These are phyloP conservation scores for Marasmius fiardii DNA, from an alignment of 1,284 basidiomycete species.

Conservation along the genomic window DNA sequence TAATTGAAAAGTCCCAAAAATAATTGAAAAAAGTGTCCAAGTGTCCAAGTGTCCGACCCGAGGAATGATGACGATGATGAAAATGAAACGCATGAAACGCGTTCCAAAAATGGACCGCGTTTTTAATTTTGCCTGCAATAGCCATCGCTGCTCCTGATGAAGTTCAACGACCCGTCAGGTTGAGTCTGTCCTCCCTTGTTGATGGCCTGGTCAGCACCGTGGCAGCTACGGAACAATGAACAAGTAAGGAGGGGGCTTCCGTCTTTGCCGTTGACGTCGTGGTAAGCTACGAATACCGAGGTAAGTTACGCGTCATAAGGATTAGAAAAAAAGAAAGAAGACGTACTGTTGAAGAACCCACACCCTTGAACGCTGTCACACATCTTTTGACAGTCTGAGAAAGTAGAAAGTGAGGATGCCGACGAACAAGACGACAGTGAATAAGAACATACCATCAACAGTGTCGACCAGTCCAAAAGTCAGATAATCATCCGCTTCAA, in stretches of 20 bases:
- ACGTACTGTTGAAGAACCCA: constrained; percentile 29
- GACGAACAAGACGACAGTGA: not conserved
- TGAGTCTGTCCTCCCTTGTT: constrained; percentile 41
- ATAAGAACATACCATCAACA: constrained; percentile 21
- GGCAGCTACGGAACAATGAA: constrained; percentile 35
- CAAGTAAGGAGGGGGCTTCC: constrained; percentile 40
- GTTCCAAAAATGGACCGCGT: no score
- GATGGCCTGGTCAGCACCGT: constrained; percentile 28
- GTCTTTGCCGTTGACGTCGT: constrained; percentile 32
- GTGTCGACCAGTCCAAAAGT: constrained; percentile 32
- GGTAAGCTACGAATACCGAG: constrained; percentile 21
- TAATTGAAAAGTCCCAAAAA: no score
- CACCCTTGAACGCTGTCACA: constrained; percentile 27
- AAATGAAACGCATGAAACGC: no score
- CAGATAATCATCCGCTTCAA: constrained; percentile 26
- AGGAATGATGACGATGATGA: no score
- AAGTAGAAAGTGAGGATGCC: not conserved
- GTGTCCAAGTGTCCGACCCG: no score
- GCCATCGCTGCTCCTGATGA: constrained; percentile 37
- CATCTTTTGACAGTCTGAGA: constrained; percentile 29
- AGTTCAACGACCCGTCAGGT: constrained; percentile 36
- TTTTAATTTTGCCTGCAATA: constrained; percentile 31
- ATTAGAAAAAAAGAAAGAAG: not conserved
- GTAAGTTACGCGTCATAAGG: not conserved
- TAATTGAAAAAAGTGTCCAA: no score